Percentiles rank a stretch among this genome's conserved stretches.
Evolutionary conservation across 2,329 filamentous ascomycete genomes (phyloP).

Genomic region (Epicoccum sorghinum): DNA sequence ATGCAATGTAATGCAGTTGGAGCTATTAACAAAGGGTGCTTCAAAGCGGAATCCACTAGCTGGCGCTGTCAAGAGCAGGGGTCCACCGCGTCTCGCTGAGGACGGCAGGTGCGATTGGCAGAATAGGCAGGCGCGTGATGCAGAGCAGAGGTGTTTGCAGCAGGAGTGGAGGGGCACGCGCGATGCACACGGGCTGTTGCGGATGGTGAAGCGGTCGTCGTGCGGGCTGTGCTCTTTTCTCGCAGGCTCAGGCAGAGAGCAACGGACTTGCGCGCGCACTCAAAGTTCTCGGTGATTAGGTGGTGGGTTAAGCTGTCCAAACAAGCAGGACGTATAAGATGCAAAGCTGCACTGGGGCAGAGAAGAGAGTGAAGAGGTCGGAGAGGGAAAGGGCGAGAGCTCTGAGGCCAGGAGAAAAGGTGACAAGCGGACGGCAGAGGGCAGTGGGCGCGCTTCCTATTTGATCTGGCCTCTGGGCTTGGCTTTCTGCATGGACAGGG

Average conservation of each 20-base stretch:
- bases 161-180: slow-evolving; percentile 15
- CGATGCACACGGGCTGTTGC: slow-evolving; percentile 30
- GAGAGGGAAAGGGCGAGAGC: slow-evolving; percentile 57
- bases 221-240: slow-evolving; percentile 34
- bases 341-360: slow-evolving; percentile 41
- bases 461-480: slow-evolving; percentile 24
- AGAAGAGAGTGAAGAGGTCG: slow-evolving; percentile 61
- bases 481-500: slow-evolving; percentile 18
- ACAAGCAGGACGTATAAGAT: slow-evolving; percentile 44
- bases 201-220: slow-evolving; percentile 31
- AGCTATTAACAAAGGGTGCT: slow-evolving; percentile 44
- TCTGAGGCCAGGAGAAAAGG: slow-evolving; percentile 40
- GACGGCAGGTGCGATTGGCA: slow-evolving; percentile 26
- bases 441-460: slow-evolving; percentile 27
- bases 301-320: slow-evolving; percentile 27
- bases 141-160: slow-evolving; percentile 4
- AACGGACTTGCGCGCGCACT: slow-evolving; percentile 48
- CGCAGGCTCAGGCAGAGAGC: slow-evolving; percentile 30
- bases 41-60: slow-evolving; percentile 23
- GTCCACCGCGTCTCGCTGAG: slow-evolving; percentile 23
- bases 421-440: slow-evolving; percentile 65
- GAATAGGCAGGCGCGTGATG: slow-evolving; percentile 18
- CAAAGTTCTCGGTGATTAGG: slow-evolving; percentile 40
- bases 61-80: slow-evolving; percentile 10
- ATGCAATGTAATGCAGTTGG: slow-evolving; percentile 45